These are phyloP conservation scores for Poa pratensis DNA, from an alignment of 176 grass and related monocot species.

Conservation along the genomic window DNA sequence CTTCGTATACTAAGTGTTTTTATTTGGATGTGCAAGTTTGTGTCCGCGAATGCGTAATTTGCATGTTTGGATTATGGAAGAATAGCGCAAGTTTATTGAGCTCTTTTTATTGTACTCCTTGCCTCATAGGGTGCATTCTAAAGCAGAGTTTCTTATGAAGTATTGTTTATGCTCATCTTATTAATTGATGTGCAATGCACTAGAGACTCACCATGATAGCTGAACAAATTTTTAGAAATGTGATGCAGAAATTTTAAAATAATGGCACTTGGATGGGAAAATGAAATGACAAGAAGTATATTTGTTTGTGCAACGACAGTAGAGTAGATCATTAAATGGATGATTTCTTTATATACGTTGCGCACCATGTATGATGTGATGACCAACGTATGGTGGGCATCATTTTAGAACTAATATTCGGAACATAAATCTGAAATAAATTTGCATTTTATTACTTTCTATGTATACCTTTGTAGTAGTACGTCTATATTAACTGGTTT, in stretches of 20 bases:
- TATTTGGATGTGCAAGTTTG: not conserved
- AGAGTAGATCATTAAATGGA: not conserved
- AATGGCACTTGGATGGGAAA: not conserved
- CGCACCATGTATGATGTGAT: not conserved
- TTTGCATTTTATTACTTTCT: not conserved
- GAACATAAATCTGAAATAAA: not conserved
- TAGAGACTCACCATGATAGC: not conserved
- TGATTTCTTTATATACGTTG: not conserved
- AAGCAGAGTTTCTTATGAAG: not conserved
- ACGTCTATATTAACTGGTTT: not conserved
- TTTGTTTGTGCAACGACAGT: not conserved
- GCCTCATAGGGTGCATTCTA: not conserved
- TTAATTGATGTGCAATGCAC: not conserved
- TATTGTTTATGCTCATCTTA: not conserved
- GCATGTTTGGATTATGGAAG: constrained; percentile 10
- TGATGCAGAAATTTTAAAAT: not conserved
- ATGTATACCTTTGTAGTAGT: not conserved
- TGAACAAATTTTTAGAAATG: not conserved
- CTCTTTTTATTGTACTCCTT: not conserved
- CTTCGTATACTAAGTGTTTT: not conserved
- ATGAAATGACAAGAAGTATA: not conserved
- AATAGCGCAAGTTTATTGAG: not conserved
- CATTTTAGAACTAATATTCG: not conserved
- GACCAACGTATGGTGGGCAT: not conserved
- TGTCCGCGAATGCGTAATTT: not conserved